Percentiles rank a stretch among this genome's conserved stretches.
These are phyloP conservation scores for Paragyromitra xinjiangensis DNA, from an alignment of 495 filamentous ascomycete genomes.

Conservation along the genomic window DNA sequence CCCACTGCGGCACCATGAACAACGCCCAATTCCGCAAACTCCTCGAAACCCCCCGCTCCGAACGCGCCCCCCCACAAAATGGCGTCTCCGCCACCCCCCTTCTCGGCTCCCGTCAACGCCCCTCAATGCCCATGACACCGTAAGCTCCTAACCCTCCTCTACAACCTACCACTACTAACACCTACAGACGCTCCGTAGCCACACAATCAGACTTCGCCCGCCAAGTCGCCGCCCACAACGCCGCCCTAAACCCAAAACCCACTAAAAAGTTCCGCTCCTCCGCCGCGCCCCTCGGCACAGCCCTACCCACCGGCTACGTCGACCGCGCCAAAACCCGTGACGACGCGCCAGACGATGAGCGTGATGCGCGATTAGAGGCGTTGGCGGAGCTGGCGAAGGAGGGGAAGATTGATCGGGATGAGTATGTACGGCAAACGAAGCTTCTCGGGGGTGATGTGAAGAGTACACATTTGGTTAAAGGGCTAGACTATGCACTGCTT, in stretches of 20 bases:
- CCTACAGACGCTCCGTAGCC: slow-evolving; percentile 70
- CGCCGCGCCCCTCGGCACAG: slow-evolving; percentile 83
- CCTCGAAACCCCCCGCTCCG: slow-evolving; percentile 63
- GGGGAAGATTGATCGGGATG: slow-evolving; percentile 74
- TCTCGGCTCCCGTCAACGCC: slow-evolving; percentile 72
- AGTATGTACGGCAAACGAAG: slow-evolving; percentile 68
- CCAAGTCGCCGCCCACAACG: slow-evolving; percentile 79
- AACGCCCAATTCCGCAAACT: slow-evolving; percentile 95
- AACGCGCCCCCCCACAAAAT: slow-evolving; percentile 57
- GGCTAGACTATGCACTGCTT: slow-evolving; percentile 83
- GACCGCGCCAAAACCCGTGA: slow-evolving; percentile 73
- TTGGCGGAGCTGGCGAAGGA: slow-evolving; percentile 84
- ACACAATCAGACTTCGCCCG: slow-evolving; percentile 76
- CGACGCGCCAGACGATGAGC: slow-evolving; percentile 70
- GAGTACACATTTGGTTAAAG: slow-evolving; percentile 88
- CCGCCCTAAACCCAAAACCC: slow-evolving; percentile 59
- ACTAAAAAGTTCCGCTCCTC: slow-evolving; percentile 77
- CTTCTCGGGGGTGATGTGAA: slow-evolving; percentile 75
- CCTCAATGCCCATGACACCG: slow-evolving; percentile 89
- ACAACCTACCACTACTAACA: slow-evolving; percentile 3
- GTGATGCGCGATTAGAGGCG: slow-evolving; percentile 72
- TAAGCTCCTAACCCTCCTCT: slow-evolving; percentile 58
- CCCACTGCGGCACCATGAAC: slow-evolving; percentile 72
- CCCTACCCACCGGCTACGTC: slow-evolving; percentile 78
- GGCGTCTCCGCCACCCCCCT: slow-evolving; percentile 58